Evolutionary conservation across 1,284 basidiomycete genomes (phyloP).

Genomic region (Acaromyces ingoldii): DNA sequence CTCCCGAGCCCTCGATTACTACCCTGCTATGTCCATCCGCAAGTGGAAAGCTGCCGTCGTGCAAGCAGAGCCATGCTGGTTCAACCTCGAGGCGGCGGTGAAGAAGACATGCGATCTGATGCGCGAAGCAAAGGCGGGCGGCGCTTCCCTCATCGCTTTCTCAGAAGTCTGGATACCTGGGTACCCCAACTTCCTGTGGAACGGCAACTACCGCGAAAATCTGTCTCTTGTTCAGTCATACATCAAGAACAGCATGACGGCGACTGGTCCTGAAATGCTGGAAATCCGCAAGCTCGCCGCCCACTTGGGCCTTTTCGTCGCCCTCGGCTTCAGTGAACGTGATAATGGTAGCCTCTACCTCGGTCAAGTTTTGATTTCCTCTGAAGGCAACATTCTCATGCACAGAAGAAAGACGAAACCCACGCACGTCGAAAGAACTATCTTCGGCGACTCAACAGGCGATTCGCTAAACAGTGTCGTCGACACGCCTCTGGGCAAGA

Average conservation of each 20-base stretch:
- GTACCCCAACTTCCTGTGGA: slow-evolving; percentile 7
- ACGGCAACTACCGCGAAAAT: background rate
- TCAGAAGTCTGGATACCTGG: slow-evolving; percentile 9
- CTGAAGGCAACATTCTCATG: background rate
- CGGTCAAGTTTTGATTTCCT: background rate
- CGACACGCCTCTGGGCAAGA: slow-evolving; percentile 1
- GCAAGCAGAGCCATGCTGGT: slow-evolving; percentile 9
- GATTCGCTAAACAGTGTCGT: slow-evolving; percentile 5
- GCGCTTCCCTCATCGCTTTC: slow-evolving; percentile 4
- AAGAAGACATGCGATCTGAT: slow-evolving; percentile 4
- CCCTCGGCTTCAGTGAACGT: too few relatives aligned
- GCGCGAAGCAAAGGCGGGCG: slow-evolving; percentile 1
- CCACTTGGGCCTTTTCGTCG: too few relatives aligned
- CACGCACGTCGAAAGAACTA: slow-evolving; percentile 3
- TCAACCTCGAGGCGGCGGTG: background rate
- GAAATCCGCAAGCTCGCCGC: background rate
- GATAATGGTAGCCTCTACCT: background rate
- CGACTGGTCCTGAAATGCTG: background rate
- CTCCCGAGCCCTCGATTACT: too few relatives aligned
- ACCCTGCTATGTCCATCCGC: too few relatives aligned
- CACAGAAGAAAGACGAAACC: slow-evolving; percentile 6
- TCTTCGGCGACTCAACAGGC: slow-evolving; percentile 9
- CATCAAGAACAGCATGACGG: background rate
- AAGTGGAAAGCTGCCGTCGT: slow-evolving; percentile 1
- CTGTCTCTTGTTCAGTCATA: background rate